Base-by-base conservation (phyloP, 1,139 yeast species). In the Saccharomyces hybrid region DNA sequence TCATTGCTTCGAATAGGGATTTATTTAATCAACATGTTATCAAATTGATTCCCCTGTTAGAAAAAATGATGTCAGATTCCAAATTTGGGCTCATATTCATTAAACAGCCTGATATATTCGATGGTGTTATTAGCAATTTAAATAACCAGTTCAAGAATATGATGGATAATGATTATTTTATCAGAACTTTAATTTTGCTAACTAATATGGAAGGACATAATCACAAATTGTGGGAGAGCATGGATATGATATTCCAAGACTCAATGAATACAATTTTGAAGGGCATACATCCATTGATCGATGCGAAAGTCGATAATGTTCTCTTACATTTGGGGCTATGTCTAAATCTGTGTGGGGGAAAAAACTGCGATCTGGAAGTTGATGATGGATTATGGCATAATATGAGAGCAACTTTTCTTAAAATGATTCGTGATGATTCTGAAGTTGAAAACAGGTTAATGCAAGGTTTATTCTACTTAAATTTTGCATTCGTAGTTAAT, bases 291-390 rank as follows among this genome's bases (percentile, higher is more conserved):
- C n/a, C 16, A 29, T 7, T 19, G n/a, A 38, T 8, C 19, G 14
- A 23, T 34, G 32, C 31, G 46, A 52, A 41, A 51, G 52, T 41
- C 52, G 60, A 61, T 52, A 50, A 54, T 5, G 14, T 60, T 14
- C 55, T 63, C 13, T 57, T 65, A 19, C 61, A 62, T 44, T 55
- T 65, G 13, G 69, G 68, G 6, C 52, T 66, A 16, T 48, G 58
- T n/a, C 53, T 64, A 16, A 65, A 63, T 51, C n/a, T 62, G 11
- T 48, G 61, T 6, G 27, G 48, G 9, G 51, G 49, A 32, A 29
- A 38, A 23, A 32, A 41, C 32, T 34, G 42, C 34, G 27, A 16
- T 14, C 16, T 44, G 27, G 50, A 28, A 14, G 29, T 46, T 23
- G 52, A 34, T 7, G 46, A 29, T 26, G 14, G 16, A 50, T 32